Evolutionary conservation across 345 rosid genomes (phyloP).

Genomic region (Heritiera littoralis): DNA sequence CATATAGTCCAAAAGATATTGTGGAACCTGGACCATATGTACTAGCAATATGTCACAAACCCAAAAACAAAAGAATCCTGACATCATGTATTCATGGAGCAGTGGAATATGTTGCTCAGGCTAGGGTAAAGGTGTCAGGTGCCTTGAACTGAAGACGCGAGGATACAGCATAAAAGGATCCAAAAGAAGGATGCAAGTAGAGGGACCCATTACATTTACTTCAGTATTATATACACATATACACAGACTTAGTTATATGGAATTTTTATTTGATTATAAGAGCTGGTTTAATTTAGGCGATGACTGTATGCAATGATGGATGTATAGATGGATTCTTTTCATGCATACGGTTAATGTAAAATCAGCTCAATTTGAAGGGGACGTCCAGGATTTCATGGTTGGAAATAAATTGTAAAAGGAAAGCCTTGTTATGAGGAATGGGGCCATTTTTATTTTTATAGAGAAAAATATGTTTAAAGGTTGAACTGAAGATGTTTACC

Average conservation of each 20-base stretch:
- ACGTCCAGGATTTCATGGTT: not conserved
- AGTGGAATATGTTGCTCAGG: not conserved
- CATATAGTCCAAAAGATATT: constrained; percentile 76
- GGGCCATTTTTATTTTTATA: not conserved
- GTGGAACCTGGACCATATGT: constrained; percentile 68
- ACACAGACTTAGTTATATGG: not conserved
- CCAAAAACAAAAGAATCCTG: not conserved
- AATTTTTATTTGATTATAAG: not conserved
- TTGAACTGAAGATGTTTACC: not conserved
- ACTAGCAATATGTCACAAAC: constrained; percentile 6
- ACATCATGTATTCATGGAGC: not conserved
- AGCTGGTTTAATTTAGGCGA: not conserved
- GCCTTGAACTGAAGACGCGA: not conserved
- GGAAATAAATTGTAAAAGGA: not conserved
- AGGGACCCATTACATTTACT: not conserved
- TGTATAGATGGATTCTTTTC: not conserved
- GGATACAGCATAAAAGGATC: not conserved
- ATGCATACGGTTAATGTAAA: not conserved
- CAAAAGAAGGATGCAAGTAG: not conserved
- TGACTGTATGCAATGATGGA: not conserved
- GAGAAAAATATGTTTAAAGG: not conserved
- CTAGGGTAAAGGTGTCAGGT: not conserved
- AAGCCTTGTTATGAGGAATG: not conserved
- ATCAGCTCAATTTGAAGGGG: not conserved
- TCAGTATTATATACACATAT: not conserved